Evolutionary conservation across 2,329 filamentous ascomycete genomes (phyloP), one percentile per base, ranked within the genome.

Genomic region (Penicillium sp.): DNA sequence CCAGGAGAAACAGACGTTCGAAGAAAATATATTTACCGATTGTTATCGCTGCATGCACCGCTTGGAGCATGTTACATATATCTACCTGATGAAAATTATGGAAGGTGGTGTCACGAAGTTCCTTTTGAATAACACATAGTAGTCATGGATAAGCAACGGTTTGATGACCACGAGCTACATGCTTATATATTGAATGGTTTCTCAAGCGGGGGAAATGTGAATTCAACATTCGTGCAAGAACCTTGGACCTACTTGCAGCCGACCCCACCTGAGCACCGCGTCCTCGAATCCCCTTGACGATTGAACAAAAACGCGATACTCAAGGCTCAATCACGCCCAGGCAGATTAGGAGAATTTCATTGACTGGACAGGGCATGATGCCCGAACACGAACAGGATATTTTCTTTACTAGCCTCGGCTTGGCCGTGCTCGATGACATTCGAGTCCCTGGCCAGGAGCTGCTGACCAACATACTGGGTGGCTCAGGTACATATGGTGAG

Each of bases 341-440:
- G 1, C 8, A 7, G 10, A 29, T 9, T 29, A 9, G 8, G 16
- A 38, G 24, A 16, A 16, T n/a, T 18, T 13, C 13, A 38, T 38
- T 13, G 16, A n/a, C 7, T 54, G 53, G 28, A 9, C 28, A 9
- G 2, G 28, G 10, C 28, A 12, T 29, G 3, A 9, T 29, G 28
- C 28, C 28, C 28, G 28, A 29, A 51, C 36, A 51, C n/a, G 43
- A 10, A 16, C 21, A 31, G 13, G 21, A 48, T 18, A 57, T 67
- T 28, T 49, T 28, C 15, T 72, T 72, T 45, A 55, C 62, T 26
- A 73, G 68, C 38, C 53, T 73, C 9, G 70, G 70, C 18, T 57
- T 69, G 51, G 60, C 69, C 3, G 68, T 73, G 6, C 61, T 72
- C 3, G 71, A 73, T 48, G 69, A 72, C 49, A 65, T 73, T 38